phyloP scores from a whole-genome alignment of 805 yeast genomes.

The Wickerhamiella kurtzmanii region DNA sequence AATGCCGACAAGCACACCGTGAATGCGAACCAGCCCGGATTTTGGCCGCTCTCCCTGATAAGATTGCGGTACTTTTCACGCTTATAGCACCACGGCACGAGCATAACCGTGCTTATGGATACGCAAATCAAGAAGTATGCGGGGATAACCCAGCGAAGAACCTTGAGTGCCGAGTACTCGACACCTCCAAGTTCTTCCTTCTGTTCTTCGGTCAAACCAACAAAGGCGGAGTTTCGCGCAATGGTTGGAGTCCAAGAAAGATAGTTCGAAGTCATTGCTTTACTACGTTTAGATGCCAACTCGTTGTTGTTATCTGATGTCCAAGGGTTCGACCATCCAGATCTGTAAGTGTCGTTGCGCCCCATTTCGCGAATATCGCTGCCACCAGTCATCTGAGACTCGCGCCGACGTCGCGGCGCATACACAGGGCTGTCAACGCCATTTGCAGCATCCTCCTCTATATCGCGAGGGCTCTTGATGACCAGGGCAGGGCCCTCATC shows the following conservation, averaged over 20 bases:
- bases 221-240: conserved; percentile 87
- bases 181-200: conserved; percentile 95
- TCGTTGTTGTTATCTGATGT: background rate
- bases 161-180: conserved; percentile 79
- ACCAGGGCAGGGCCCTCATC: conserved; percentile 68
- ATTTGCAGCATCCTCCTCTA: conserved; percentile 29
- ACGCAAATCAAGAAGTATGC: conserved; percentile 61
- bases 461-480: conserved; percentile 65
- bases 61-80: conserved; percentile 15
- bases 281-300: background rate
- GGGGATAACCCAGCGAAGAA: conserved; percentile 49
- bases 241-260: conserved; percentile 84
- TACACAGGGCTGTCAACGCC: conserved; percentile 17
- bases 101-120: conserved; percentile 38
- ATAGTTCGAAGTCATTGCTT: conserved; percentile 33
- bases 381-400: background rate
- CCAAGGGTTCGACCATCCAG: background rate
- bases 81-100: conserved; percentile 35
- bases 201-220: conserved; percentile 65
- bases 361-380: background rate
- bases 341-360: background rate
- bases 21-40: conserved; percentile 88
- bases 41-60: conserved; percentile 43
- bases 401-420: background rate
- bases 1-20: conserved; percentile 71